These are phyloP conservation scores for Suillus sp. DNA, from an alignment of 768 basidiomycete species.

Conservation along the genomic window DNA sequence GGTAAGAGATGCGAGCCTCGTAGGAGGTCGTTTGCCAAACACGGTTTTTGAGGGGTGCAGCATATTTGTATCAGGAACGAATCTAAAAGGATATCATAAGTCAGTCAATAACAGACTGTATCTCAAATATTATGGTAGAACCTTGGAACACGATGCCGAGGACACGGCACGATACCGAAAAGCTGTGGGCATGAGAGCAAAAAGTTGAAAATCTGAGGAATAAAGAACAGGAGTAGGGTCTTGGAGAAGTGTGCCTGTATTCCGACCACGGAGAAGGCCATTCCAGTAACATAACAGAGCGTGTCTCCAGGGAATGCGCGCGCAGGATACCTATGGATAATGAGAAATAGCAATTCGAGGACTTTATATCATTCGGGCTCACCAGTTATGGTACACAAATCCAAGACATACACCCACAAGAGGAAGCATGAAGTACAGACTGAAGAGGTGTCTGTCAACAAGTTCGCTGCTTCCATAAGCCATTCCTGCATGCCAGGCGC, in stretches of 20 bases:
- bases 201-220: slow-evolving; percentile 99
- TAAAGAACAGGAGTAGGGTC: slow-evolving; percentile 93
- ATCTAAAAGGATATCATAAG: slow-evolving; percentile 45
- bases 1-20: slow-evolving; percentile 50
- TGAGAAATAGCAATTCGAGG: not conserved
- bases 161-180: slow-evolving; percentile 92
- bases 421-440: slow-evolving; percentile 96
- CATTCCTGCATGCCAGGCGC: slow-evolving; percentile 83
- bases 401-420: slow-evolving; percentile 88
- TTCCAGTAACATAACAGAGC: slow-evolving; percentile 95
- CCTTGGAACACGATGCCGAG: slow-evolving; percentile 92
- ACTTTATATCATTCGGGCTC: slow-evolving; percentile 27
- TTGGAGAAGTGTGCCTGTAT: slow-evolving; percentile 98
- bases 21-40: slow-evolving; percentile 58
- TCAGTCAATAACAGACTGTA: not conserved
- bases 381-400: slow-evolving; percentile 97
- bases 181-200: slow-evolving; percentile 91
- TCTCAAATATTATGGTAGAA: slow-evolving; percentile 30
- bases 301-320: slow-evolving; percentile 96
- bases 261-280: slow-evolving; percentile 98
- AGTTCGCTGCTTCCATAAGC: slow-evolving; percentile 83
- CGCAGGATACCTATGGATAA: slow-evolving; percentile 82
- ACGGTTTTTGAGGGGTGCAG: slow-evolving; percentile 73
- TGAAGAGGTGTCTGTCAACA: slow-evolving; percentile 92
- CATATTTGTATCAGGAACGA: slow-evolving; percentile 73